phyloP scores from a whole-genome alignment of 129 eudicot species.

The Ambrosia trifida region DNA sequence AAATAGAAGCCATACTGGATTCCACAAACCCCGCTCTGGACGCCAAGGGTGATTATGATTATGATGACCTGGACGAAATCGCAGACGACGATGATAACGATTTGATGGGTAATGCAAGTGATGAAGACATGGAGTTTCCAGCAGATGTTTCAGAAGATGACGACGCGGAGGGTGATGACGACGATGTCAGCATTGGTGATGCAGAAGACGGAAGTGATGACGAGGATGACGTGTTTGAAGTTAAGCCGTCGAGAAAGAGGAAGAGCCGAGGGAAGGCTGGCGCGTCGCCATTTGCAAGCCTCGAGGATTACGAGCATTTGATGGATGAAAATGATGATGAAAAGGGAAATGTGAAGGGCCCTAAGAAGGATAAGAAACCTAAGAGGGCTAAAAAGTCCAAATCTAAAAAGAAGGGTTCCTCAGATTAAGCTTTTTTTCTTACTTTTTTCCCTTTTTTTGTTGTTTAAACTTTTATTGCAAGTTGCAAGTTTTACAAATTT shows the following conservation, averaged over 20 bases:
- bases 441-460: no score
- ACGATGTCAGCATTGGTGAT: slow-evolving; percentile 51
- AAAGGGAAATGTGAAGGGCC: slow-evolving; percentile 13
- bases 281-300: slow-evolving; percentile 89
- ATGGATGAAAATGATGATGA: slow-evolving; percentile 47
- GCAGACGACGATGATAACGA: slow-evolving; percentile 81
- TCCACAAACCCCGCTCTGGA: slow-evolving; percentile 46
- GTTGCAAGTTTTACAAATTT: no score
- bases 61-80: slow-evolving; percentile 66
- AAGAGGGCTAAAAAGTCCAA: no score
- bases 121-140: slow-evolving; percentile 62
- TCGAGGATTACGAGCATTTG: slow-evolving; percentile 84
- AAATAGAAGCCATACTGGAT: slow-evolving; percentile 73
- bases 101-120: slow-evolving; percentile 68
- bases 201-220: slow-evolving; percentile 67
- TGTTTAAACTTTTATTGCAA: no score
- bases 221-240: slow-evolving; percentile 37
- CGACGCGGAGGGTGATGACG: slow-evolving; percentile 38
- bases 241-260: slow-evolving; percentile 50
- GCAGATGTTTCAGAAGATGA: slow-evolving; percentile 36
- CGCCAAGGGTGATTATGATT: slow-evolving; percentile 71
- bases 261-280: slow-evolving; percentile 47
- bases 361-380: slow-evolving; percentile 21
- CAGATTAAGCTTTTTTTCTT: no score
- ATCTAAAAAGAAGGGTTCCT: no score